phyloP scores from a whole-genome alignment of 495 filamentous ascomycete genomes.

The Penicillium lividum region DNA sequence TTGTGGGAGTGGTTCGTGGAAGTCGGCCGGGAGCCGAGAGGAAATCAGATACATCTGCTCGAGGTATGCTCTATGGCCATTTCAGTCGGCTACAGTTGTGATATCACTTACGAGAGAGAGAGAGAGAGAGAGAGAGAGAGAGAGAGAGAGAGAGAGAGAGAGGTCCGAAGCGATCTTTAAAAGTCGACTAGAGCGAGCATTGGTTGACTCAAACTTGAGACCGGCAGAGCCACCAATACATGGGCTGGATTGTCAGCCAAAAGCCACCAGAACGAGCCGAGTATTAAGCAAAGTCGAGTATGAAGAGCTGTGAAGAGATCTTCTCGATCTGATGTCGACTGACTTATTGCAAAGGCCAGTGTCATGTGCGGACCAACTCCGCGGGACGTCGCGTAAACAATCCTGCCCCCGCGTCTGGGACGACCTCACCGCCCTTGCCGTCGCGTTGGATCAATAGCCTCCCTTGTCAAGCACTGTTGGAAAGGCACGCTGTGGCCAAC shows the following conservation, averaged over 20 bases:
- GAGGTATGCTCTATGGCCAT: not conserved
- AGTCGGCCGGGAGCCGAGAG: not conserved
- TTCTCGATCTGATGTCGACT: not conserved
- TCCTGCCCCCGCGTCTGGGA: not conserved
- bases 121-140: conserved; percentile 2
- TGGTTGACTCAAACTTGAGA: not conserved
- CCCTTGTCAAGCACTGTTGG: not conserved
- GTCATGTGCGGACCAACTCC: conserved; percentile 2
- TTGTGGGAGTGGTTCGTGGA: not conserved
- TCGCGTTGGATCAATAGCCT: conserved; percentile 1
- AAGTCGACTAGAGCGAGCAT: conserved; percentile 2
- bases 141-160: conserved; percentile 3
- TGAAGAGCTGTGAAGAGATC: not conserved
- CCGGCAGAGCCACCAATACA: conserved; percentile 1
- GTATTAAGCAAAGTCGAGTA: no score
- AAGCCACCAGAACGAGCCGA: no score
- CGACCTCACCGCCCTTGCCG: conserved; percentile 6
- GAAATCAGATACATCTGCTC: conserved; percentile 2
- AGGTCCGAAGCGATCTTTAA: not conserved
- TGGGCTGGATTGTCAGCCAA: no score
- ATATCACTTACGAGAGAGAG: not conserved
- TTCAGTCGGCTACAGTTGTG: conserved; percentile 1
- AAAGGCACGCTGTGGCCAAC: not conserved
- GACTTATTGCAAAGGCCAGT: not conserved
- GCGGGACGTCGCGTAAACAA: conserved; percentile 3